Evolutionary conservation across 306 rosid genomes (phyloP).

Genomic region (Medicago arabica): DNA sequence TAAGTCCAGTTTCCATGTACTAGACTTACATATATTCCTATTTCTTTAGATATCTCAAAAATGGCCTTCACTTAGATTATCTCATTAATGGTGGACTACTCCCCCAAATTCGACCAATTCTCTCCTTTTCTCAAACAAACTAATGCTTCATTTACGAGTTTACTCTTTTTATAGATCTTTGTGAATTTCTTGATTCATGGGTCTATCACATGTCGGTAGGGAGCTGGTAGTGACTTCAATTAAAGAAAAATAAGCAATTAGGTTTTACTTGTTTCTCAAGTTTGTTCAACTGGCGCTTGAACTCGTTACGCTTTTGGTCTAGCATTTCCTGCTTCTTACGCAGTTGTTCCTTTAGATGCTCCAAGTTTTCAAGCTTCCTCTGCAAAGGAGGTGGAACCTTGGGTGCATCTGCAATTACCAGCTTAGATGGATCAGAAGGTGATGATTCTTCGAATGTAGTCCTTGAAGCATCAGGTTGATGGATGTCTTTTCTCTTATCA

Average conservation of each 20-base stretch:
- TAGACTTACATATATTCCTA: no score
- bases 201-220: no score
- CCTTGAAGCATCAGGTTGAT: constrained; percentile 67
- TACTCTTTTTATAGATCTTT: no score
- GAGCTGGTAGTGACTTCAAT: no score
- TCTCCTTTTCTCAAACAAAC: no score
- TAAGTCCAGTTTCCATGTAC: no score
- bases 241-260: constrained; percentile 21
- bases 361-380: constrained; percentile 79
- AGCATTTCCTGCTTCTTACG: constrained; percentile 97
- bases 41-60: no score
- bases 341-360: constrained; percentile 87
- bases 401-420: constrained; percentile 58
- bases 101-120: no score
- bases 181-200: no score
- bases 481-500: constrained; percentile 64
- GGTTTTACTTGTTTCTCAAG: constrained; percentile 82
- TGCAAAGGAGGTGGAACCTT: constrained; percentile 75
- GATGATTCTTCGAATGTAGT: constrained; percentile 59
- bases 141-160: no score
- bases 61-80: no score
- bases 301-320: constrained; percentile 87
- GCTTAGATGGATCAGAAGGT: constrained; percentile 61
- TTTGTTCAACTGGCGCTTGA: constrained; percentile 77
- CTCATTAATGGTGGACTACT: no score